Evolutionary conservation across 371 early-diverging fungal species (phyloP).

Genomic region (Apophysomyces variabilis): DNA sequence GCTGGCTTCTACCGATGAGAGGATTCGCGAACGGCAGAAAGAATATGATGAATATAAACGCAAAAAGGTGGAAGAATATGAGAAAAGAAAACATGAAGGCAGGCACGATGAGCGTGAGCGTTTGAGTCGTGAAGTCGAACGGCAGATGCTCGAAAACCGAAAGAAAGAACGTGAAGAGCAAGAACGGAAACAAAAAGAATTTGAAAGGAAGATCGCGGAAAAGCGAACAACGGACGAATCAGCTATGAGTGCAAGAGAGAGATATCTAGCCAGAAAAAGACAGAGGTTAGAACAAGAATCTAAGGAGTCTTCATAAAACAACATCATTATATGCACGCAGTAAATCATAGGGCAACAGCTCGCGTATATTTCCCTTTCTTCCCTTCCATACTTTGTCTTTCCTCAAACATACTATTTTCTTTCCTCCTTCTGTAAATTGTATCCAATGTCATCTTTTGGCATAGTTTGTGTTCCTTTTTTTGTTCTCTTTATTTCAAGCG

Average conservation of each 20-base stretch:
- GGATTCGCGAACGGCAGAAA: conserved; percentile 46
- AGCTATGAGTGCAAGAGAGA: conserved; percentile 76
- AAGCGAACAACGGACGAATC: conserved; percentile 70
- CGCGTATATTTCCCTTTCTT: no score
- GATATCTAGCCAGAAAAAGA: conserved; percentile 79
- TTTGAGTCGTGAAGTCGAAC: conserved; percentile 48
- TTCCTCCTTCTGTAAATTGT: no score
- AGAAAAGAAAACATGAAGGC: conserved; percentile 27
- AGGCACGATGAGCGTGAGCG: conserved; percentile 40
- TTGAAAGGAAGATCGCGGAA: conserved; percentile 59
- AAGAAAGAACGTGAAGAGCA: conserved; percentile 53
- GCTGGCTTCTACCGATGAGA: conserved; percentile 39
- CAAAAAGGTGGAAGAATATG: conserved; percentile 51
- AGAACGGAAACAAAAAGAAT: conserved; percentile 56
- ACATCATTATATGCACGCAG: no score
- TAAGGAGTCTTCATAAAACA: conserved; percentile 56
- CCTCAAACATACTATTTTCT: no score
- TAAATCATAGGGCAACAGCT: no score
- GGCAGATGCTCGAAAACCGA: conserved; percentile 62
- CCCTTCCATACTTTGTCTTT: no score
- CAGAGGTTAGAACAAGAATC: conserved; percentile 50
- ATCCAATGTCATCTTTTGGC: no score
- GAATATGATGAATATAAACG: conserved; percentile 60
- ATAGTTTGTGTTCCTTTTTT: no score
- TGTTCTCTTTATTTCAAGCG: no score